Evolutionary conservation across 2,329 filamentous ascomycete genomes (phyloP).

Genomic region (Pyrenophora tritici-repentis): DNA sequence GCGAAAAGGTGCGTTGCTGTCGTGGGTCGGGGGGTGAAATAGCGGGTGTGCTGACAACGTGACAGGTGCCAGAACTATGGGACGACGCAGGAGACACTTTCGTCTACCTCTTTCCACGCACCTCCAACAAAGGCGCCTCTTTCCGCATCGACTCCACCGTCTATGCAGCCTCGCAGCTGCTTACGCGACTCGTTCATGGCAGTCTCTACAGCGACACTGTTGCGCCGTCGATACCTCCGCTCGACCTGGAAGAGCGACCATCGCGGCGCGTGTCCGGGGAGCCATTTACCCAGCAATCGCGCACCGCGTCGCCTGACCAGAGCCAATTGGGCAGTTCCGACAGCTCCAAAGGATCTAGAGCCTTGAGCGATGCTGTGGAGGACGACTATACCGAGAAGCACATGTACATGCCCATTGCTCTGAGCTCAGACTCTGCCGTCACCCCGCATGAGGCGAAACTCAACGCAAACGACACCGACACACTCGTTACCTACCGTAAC

Average conservation of each 20-base stretch:
- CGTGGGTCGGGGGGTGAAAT: background rate
- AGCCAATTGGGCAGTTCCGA: constrained; percentile 46
- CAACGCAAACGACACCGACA: constrained; percentile 59
- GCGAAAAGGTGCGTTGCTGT: constrained; percentile 53
- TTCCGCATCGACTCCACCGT: constrained; percentile 65
- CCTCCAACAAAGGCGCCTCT: constrained; percentile 61
- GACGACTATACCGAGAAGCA: constrained; percentile 57
- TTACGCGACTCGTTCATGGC: constrained; percentile 62
- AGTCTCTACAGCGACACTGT: constrained; percentile 51
- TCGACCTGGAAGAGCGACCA: constrained; percentile 28
- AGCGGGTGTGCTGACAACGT: constrained; percentile 15
- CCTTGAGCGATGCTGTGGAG: constrained; percentile 55
- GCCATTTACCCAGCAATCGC: constrained; percentile 35
- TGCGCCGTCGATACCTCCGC: constrained; percentile 8
- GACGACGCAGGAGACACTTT: constrained; percentile 66
- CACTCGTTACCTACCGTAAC: constrained; percentile 64
- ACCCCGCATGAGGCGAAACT: constrained; percentile 38
- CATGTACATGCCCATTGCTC: constrained; percentile 63
- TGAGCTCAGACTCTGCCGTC: constrained; percentile 56
- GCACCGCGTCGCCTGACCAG: constrained; percentile 40
- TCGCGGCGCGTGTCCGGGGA: constrained; percentile 30
- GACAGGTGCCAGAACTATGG: constrained; percentile 64
- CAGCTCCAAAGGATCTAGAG: constrained; percentile 55
- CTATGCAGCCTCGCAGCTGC: constrained; percentile 60
- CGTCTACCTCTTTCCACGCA: constrained; percentile 65